These are phyloP conservation scores for Crithidia mellificae DNA, from an alignment of 208 protist genomes.

Conservation along the genomic window DNA sequence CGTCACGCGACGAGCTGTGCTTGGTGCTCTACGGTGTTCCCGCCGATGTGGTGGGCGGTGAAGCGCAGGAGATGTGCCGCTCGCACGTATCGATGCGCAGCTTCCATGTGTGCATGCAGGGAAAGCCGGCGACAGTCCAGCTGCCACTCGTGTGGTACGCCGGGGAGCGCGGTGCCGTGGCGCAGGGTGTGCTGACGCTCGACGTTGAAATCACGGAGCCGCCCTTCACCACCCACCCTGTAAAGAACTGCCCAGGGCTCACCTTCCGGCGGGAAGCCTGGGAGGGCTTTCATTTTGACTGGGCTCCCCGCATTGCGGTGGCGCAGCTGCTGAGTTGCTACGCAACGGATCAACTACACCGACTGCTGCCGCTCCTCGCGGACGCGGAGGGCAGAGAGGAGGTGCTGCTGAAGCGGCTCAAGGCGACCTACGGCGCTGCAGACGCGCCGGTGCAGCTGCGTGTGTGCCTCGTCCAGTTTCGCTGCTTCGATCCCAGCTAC, in stretches of 20 bases:
- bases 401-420: slow-evolving; percentile 2
- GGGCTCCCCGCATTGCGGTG: slow-evolving; percentile 4
- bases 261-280: not conserved
- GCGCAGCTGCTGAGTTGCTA: slow-evolving; percentile 11
- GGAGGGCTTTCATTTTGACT: slow-evolving; percentile 10
- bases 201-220: not conserved
- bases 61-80: slow-evolving; percentile 28
- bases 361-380: slow-evolving; percentile 9
- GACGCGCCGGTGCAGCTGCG: slow-evolving; percentile 5
- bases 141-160: slow-evolving; percentile 23
- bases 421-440: not conserved
- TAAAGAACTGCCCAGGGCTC: not conserved
- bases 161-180: slow-evolving; percentile 11
- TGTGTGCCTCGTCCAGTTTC: slow-evolving; percentile 13
- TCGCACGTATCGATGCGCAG: slow-evolving; percentile 36
- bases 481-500: not conserved
- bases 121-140: not conserved
- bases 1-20: slow-evolving; percentile 11
- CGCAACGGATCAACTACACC: slow-evolving; percentile 20
- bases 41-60: not conserved
- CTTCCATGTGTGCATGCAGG: not conserved
- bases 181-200: slow-evolving; percentile 1
- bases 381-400: slow-evolving; percentile 6
- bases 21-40: slow-evolving; percentile 2
- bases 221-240: not conserved